Conservation (phyloP, 1,139 yeast species). For the Hyphopichia fennica region DNA sequence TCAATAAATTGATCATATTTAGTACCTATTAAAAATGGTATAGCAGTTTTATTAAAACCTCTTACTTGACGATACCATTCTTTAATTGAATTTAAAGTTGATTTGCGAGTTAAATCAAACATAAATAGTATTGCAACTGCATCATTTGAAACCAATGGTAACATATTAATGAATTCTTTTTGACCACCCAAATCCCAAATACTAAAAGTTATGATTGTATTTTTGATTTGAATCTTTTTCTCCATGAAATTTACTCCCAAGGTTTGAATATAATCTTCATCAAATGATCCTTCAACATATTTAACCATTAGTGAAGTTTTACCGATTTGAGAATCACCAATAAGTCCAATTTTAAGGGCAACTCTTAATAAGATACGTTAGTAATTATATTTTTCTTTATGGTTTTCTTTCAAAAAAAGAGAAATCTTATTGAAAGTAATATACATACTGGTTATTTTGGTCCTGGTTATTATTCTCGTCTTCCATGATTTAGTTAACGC, state of each 20-base stretch:
- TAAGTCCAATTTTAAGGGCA: constrained; percentile 85
- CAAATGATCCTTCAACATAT: constrained; percentile 92
- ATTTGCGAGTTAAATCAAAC: constrained; percentile 88
- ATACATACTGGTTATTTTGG: constrained; percentile 41
- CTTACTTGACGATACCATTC: constrained; percentile 96
- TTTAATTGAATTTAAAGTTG: constrained; percentile 81
- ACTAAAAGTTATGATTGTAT: constrained; percentile 87
- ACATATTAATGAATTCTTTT: constrained; percentile 92
- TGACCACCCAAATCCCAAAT: constrained; percentile 99
- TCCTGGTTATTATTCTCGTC: constrained; percentile 21
- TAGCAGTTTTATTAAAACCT: constrained; percentile 88
- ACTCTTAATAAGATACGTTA: constrained; percentile 37
- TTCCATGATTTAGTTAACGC: too few species aligned
- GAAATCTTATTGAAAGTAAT: not conserved
- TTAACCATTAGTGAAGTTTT: constrained; percentile 96
- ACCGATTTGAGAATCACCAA: constrained; percentile 98
- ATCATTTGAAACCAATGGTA: constrained; percentile 89
- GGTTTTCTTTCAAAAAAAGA: constrained; percentile 1
- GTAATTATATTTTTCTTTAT: constrained; percentile 1
- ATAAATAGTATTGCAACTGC: constrained; percentile 91
- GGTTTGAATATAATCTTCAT: constrained; percentile 90
- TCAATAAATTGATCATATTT: constrained; percentile 89
- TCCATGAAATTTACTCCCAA: constrained; percentile 96
- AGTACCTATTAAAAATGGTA: constrained; percentile 91
- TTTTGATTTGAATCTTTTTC: constrained; percentile 79